phyloP scores from a whole-genome alignment of 768 basidiomycete species.

The Trametes punicea region DNA sequence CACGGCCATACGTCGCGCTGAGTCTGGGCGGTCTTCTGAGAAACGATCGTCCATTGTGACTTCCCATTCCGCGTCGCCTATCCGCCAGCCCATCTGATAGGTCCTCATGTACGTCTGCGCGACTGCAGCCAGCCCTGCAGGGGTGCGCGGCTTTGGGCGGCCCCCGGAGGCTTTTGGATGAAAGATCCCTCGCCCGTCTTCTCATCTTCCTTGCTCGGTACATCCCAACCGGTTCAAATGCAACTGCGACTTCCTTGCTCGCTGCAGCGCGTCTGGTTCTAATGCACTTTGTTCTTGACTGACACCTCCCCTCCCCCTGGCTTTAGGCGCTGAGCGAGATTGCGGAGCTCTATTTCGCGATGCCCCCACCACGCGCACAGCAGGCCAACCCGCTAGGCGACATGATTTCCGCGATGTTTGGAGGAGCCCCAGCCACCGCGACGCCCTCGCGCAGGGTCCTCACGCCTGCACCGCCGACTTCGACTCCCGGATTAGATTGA shows the following conservation, averaged over 20 bases:
- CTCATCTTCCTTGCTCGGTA: background rate
- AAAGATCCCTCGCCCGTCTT: conserved; percentile 1
- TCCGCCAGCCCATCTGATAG: conserved; percentile 8
- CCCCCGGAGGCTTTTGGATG: conserved; percentile 2
- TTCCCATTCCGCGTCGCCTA: conserved; percentile 1
- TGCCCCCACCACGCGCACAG: conserved; percentile 71
- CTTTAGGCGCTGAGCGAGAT: conserved; percentile 64
- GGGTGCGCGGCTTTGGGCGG: background rate
- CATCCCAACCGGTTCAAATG: conserved; percentile 12
- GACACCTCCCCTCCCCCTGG: conserved; percentile 1
- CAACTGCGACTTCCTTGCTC: conserved; percentile 4
- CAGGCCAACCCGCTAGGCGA: conserved; percentile 82
- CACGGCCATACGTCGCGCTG: conserved; percentile 8
- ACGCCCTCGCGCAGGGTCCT: conserved; percentile 41
- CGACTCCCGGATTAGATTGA: conserved; percentile 44
- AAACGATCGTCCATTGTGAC: conserved; percentile 4
- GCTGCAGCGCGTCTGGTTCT: conserved; percentile 4
- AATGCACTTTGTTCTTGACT: conserved; percentile 12
- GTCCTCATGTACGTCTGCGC: conserved; percentile 3
- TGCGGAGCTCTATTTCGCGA: conserved; percentile 77
- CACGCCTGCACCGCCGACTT: conserved; percentile 38
- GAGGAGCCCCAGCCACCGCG: conserved; percentile 49
- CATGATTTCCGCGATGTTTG: conserved; percentile 86
- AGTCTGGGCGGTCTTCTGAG: conserved; percentile 8
- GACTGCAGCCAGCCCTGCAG: conserved; percentile 6